Evolutionary conservation across 2,329 filamentous ascomycete genomes (phyloP).

Genomic region (Pseudocercospora eumusae): DNA sequence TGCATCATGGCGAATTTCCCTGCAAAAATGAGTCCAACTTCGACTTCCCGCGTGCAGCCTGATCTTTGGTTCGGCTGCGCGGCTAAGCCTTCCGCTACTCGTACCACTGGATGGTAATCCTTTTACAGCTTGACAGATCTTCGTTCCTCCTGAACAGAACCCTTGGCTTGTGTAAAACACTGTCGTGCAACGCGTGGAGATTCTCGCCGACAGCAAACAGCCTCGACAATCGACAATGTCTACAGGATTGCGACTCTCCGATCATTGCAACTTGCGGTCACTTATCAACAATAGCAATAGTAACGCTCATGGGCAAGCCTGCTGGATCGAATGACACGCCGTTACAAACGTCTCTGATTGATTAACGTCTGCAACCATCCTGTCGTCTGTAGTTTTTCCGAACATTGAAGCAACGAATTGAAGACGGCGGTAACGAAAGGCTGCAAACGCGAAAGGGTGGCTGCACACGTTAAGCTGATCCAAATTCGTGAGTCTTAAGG

Average conservation of each 20-base stretch:
- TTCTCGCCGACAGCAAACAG: not conserved
- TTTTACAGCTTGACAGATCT: not conserved
- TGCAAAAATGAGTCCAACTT: not conserved
- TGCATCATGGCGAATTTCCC: not conserved
- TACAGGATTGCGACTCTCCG: not conserved
- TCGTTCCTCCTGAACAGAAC: not conserved
- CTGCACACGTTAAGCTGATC: too few species aligned
- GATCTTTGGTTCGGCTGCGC: conserved; percentile 5
- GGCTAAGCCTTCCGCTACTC: not conserved
- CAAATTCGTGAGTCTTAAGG: not conserved
- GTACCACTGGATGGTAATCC: not conserved
- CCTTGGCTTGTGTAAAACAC: conserved; percentile 3
- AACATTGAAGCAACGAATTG: too few species aligned
- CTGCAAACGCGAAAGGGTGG: too few species aligned
- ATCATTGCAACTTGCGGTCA: not conserved
- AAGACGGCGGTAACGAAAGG: too few species aligned
- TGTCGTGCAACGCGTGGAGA: not conserved
- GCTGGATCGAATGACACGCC: not conserved
- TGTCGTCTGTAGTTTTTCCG: too few species aligned
- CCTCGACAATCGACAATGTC: not conserved
- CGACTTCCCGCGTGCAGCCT: not conserved
- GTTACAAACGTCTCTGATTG: not conserved
- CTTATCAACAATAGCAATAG: not conserved
- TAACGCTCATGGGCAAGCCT: not conserved
- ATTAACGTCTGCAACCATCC: too few species aligned